Conservation (phyloP, 2,329 filamentous ascomycete species). For the Fusarium musae region DNA sequence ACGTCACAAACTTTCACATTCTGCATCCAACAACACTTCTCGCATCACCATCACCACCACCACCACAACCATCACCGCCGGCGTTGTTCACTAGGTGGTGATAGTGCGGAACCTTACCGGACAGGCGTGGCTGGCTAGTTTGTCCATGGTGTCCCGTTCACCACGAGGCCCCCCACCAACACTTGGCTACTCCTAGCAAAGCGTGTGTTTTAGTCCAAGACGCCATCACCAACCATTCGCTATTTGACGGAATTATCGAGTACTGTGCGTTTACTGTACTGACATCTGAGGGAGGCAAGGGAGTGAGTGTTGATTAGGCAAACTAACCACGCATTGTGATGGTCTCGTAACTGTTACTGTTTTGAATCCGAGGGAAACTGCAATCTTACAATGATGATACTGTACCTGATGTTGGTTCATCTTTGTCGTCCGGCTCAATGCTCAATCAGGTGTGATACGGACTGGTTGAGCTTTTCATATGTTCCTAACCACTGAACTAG, state of each 20-base stretch:
- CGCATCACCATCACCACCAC: slow-evolving; percentile 23
- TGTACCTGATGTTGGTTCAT: slow-evolving; percentile 5
- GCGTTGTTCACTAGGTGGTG: slow-evolving; percentile 8
- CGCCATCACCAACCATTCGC: slow-evolving; percentile 19
- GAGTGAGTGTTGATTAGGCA: slow-evolving; percentile 29
- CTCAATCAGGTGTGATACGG: background rate
- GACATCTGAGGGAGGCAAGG: slow-evolving; percentile 3
- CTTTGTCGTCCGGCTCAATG: background rate
- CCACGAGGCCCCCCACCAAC: slow-evolving; percentile 41
- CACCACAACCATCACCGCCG: slow-evolving; percentile 14
- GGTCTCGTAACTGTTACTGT: slow-evolving; percentile 7
- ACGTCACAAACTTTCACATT: slow-evolving; percentile 35
- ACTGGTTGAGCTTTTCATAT: background rate
- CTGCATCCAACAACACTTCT: slow-evolving; percentile 28
- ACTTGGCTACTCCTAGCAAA: slow-evolving; percentile 30
- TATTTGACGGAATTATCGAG: slow-evolving; percentile 10
- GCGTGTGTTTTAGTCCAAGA: slow-evolving; percentile 35
- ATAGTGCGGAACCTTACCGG: slow-evolving; percentile 42
- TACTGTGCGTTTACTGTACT: slow-evolving; percentile 20
- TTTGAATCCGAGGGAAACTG: slow-evolving; percentile 1
- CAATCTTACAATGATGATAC: slow-evolving; percentile 5
- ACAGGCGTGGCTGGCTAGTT: slow-evolving; percentile 31
- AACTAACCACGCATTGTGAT: background rate
- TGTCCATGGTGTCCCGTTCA: slow-evolving; percentile 37
- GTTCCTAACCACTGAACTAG: background rate